Evolutionary conservation across 1,139 yeast species (phyloP), one percentile per base, ranked within the genome.

Genomic region (Saccharomyces uvarum): DNA sequence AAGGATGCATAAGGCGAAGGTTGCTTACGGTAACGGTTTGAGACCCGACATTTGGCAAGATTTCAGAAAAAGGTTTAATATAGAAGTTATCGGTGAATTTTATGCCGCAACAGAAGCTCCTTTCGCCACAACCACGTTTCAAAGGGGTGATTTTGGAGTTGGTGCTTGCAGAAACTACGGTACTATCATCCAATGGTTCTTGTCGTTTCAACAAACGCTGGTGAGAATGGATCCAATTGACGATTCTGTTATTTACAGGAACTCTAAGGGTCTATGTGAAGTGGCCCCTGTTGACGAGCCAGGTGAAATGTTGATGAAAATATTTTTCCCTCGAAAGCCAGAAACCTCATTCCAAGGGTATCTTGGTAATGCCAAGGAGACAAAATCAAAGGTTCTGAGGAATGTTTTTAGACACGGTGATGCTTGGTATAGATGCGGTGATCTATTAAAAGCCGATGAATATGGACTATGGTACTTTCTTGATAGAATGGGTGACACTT

Each of bases 61-160:
- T 52, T 88, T 93, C 72, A 89, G 89, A 69, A 72, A 77, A 27
- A 76, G 96, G 59, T 93, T 91, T 75, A 78, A 82, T 57, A 85
- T 93, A 58, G 75, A 78, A 19, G 86, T 80, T 7, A 78, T 93
- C 61, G 96, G 96, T 21, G 99, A 93, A 69, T 91, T 91, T 68
- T 93, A 91, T 70, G 96, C 96, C 0, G 86, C 97, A 1, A 89
- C 97, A 0, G 99, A 93, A 68, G 84, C 95, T 2, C 97, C 97
- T 27, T 81, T 88, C 61, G 97, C 95, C 1, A 81, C 91, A n/a
- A 88, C 95, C 3, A 86, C 83, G 64, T 79, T 81, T 65, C 97
- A 91, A 72, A 73, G 71, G 54, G 95, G 95, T 32, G 86, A 84
- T 51, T 83, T 77, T 63, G 98, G 96, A 9, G 77, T 89, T 46